Percentiles rank a stretch among this genome's conserved stretches.
Conservation (phyloP, 768 basidiomycete species). For the Lyophyllum shimeji region DNA sequence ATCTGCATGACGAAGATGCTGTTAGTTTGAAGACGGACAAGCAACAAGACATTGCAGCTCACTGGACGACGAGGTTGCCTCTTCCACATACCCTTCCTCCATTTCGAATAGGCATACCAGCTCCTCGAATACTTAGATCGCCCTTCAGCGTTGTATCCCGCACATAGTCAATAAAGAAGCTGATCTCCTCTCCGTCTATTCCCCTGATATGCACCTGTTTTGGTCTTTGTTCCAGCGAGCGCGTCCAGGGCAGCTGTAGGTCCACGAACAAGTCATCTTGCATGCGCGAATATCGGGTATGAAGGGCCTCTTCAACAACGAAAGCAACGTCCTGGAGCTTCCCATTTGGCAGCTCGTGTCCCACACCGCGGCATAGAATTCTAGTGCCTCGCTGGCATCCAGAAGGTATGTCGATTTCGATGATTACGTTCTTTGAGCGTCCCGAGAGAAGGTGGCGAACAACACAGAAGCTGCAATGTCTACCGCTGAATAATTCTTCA, state of each 20-base stretch:
- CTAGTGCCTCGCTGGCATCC: slow-evolving; percentile 62
- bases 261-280: slow-evolving; percentile 57
- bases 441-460: slow-evolving; percentile 53
- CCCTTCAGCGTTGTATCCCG: slow-evolving; percentile 51
- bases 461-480: slow-evolving; percentile 56
- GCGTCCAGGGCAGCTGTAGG: slow-evolving; percentile 56
- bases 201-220: slow-evolving; percentile 52
- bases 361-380: slow-evolving; percentile 60
- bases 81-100: slow-evolving; percentile 49
- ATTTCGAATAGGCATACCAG: slow-evolving; percentile 70
- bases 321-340: slow-evolving; percentile 67
- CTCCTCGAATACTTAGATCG: slow-evolving; percentile 49
- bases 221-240: slow-evolving; percentile 45
- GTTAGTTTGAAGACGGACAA: neutral
- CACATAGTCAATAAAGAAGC: slow-evolving; percentile 52
- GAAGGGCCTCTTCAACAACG: slow-evolving; percentile 57
- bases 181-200: slow-evolving; percentile 56
- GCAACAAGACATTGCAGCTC: slow-evolving; percentile 21
- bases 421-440: slow-evolving; percentile 50
- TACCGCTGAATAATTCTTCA: slow-evolving; percentile 61
- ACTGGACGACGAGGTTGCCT: slow-evolving; percentile 68
- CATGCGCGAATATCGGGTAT: slow-evolving; percentile 55
- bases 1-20: slow-evolving; percentile 23
- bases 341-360: slow-evolving; percentile 61
- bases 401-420: slow-evolving; percentile 59